These are phyloP conservation scores for Xerocomellus amylosporus DNA, from an alignment of 768 basidiomycete species.

Conservation along the genomic window DNA sequence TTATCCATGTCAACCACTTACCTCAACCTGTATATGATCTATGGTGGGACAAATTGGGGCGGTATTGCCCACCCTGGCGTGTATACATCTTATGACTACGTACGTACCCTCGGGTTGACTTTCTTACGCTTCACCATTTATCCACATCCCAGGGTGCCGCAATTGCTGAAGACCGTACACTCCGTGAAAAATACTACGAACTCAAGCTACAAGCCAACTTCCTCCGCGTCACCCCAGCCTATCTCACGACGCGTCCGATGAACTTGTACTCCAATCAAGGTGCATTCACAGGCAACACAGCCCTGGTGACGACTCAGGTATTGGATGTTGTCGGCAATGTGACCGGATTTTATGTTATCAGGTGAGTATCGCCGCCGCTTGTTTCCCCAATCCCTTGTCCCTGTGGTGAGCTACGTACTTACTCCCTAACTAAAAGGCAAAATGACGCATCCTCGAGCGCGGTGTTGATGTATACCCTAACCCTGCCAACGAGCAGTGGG, in stretches of 20 bases:
- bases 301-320: constrained; percentile 48
- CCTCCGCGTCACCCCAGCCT: constrained; percentile 49
- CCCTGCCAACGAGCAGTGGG: constrained; percentile 45
- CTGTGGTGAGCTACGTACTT: not conserved
- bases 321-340: constrained; percentile 47
- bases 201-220: constrained; percentile 52
- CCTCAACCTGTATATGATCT: constrained; percentile 54
- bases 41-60: constrained; percentile 66
- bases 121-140: not conserved
- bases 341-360: constrained; percentile 45
- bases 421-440: constrained; percentile 15
- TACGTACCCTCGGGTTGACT: constrained; percentile 2
- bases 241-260: constrained; percentile 44
- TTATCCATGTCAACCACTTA: constrained; percentile 15
- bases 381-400: not conserved
- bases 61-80: constrained; percentile 52
- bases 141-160: constrained; percentile 39
- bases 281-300: constrained; percentile 47
- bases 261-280: constrained; percentile 42
- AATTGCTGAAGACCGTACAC: constrained; percentile 49
- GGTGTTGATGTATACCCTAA: constrained; percentile 35
- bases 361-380: constrained; percentile 2
- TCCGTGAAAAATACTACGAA: constrained; percentile 54
- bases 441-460: constrained; percentile 10
- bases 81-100: constrained; percentile 64